phyloP scores from a whole-genome alignment of 164 flowering plant genomes.

The Cinnamomum chago region DNA sequence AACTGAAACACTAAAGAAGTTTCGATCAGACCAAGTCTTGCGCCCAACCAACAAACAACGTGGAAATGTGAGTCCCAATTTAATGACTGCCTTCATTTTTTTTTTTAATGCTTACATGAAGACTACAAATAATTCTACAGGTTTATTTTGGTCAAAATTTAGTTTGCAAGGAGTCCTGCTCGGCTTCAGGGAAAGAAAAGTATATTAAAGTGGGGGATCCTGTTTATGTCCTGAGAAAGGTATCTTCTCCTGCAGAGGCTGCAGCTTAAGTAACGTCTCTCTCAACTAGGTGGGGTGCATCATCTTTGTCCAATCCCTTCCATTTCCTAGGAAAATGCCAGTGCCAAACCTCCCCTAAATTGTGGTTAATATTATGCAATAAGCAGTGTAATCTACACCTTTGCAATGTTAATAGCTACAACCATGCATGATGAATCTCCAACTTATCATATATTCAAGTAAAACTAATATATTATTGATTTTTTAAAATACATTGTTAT shows the following conservation, averaged over 20 bases:
- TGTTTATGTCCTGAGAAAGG: slow-evolving; percentile 44
- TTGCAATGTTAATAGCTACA: no score
- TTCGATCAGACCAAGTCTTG: slow-evolving; percentile 68
- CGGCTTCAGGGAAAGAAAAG: slow-evolving; percentile 34
- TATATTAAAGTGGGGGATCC: slow-evolving; percentile 63
- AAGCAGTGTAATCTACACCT: no score
- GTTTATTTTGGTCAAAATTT: slow-evolving; percentile 79
- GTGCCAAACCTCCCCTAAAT: no score
- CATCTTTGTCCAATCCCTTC: no score
- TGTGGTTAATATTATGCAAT: no score
- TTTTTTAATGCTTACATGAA: background rate
- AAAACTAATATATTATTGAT: no score
- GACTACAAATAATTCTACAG: slow-evolving; percentile 31
- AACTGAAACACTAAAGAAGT: slow-evolving; percentile 51
- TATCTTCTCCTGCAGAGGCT: slow-evolving; percentile 52
- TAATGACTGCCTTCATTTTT: background rate
- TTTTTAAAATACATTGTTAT: no score
- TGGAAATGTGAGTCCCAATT: slow-evolving; percentile 44
- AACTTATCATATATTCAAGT: no score
- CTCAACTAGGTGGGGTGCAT: no score
- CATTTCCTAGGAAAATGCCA: no score
- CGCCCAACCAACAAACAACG: slow-evolving; percentile 51
- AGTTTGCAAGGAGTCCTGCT: slow-evolving; percentile 47
- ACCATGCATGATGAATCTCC: no score
- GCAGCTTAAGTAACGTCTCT: slow-evolving; percentile 35